Conservation (phyloP, 345 rosid genomes). For the Diplotaxis tenuifolia region DNA sequence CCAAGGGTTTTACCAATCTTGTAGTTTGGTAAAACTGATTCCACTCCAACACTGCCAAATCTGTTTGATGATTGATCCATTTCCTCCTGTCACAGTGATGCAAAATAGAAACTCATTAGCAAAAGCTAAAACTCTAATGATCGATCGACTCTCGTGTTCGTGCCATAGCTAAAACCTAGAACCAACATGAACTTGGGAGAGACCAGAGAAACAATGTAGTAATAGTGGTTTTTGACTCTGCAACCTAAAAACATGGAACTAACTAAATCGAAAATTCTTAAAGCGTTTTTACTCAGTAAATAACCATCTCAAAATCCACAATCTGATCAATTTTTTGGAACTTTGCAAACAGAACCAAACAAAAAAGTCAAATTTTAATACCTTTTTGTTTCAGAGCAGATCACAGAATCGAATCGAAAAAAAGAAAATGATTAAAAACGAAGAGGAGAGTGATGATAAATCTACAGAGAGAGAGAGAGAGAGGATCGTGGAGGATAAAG, state of each 20-base stretch:
- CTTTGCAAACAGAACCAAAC: not conserved
- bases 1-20: conserved; percentile 86
- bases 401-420: conserved; percentile 15
- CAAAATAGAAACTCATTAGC: not conserved
- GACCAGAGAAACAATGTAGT: not conserved
- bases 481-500: no score
- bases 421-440: not conserved
- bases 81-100: conserved; percentile 16
- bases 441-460: not conserved
- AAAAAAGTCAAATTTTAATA: conserved; percentile 14
- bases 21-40: conserved; percentile 59
- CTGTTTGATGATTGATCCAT: conserved; percentile 59
- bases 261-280: not conserved
- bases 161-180: not conserved
- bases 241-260: not conserved
- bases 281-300: not conserved
- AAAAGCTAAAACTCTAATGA: no score
- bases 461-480: no score
- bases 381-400: conserved; percentile 14
- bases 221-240: no score
- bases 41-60: conserved; percentile 51
- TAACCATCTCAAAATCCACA: not conserved
- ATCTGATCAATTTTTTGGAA: no score
- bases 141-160: no score
- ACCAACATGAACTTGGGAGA: not conserved